Evolutionary conservation across 352 stramenopile species (phyloP), one percentile per base, ranked within the genome.

Genomic region (Phytophthora pinifolia): DNA sequence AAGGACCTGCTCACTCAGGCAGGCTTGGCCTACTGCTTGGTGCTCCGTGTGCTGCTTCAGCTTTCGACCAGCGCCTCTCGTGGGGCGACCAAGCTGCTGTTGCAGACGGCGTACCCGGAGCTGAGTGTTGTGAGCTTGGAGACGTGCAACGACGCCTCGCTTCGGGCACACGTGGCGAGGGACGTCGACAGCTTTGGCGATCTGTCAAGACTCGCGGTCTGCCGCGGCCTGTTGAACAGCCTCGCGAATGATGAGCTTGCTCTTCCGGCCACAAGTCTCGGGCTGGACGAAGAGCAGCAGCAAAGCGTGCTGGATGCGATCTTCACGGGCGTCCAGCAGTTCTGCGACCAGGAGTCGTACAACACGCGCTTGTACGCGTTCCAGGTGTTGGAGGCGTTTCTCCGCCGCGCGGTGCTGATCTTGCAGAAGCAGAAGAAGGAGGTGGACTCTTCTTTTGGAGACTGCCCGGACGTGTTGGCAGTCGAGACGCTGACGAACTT

Each of bases 1-100:
- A 93, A 93, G 56, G 80, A 91, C 9, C 46, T 93, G 47, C 71
- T 93, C 5, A 93, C 83, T 0, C 81, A 90, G 51, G 79, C 81
- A 4, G 83, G 78, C 4, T 62, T 93, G 14, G 74, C 78, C 9
- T 86, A 85, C 55, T 86, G 79, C 38, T 65, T 91, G 7, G 41
- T 89, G n/a, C 54, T 88, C 20, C 80, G 80, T 4, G 27, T 91
- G 30, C 44, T 91, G 12, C 43, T 89, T 8, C 54, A 71, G n/a
- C 46, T 68, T n/a, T 50, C 50, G n/a, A 36, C 37, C 8, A 54
- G 6, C 1, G 34, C 5, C 10, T 54, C 53, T 13, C 53, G 3
- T 34, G 43, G 13, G 22, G 44, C 14, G 9, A 68, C 68, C 5
- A 60, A 65, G 43, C 38, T 85, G 27, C 22, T 86, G 45, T 22